Base-by-base conservation (phyloP, 23 red algal species). In the Gracilaria caudata region DNA sequence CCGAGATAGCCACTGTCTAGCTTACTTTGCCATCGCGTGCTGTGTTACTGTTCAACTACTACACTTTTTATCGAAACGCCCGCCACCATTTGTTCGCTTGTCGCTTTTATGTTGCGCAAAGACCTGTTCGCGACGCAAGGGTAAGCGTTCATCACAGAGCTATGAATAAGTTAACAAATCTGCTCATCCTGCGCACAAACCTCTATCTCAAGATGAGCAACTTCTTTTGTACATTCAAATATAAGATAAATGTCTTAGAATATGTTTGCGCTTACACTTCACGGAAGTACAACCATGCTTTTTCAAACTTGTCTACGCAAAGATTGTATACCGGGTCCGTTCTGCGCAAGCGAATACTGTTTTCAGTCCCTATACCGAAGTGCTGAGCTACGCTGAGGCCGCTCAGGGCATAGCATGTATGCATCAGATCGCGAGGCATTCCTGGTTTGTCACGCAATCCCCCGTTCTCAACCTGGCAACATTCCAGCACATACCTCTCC, bases 391-490 rank as follows among this genome's bases (percentile, higher is more conserved):
- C 34, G 28, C 83, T 94, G 30, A 98, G 80, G 26, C 96, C 96
- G 49, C 93, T 95, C 16, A 98, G 51, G 1, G 96, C 92, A 79
- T 98, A 98, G 88, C 96, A 98, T 2, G 96, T 95, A 68, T 98
- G 96, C 78, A 95, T 94, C 25, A 90, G 89, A 68, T 98, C 96
- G 26, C 89, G 39, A 20, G 53, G 33, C 34, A 72, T 57, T 12
- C 83, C 86, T 14, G 96, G 96, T 65, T 98, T 98, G 61, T 98
- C 96, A 32, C 92, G 66, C 55, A 98, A 61, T 21, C 96, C 96
- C 3, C 96, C 96, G 53, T 81, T 82, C 23, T 72, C 57, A 0
- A 86, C 70, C 65, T 98, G 96, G 39, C 92, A 93, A 64, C 94
- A 98, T 25, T 78, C 80, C 46, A 98, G 57, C 34, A 98, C 46